Base-by-base conservation (phyloP, 169 alveolate species). In the Ichthyophthirius multifiliis region DNA sequence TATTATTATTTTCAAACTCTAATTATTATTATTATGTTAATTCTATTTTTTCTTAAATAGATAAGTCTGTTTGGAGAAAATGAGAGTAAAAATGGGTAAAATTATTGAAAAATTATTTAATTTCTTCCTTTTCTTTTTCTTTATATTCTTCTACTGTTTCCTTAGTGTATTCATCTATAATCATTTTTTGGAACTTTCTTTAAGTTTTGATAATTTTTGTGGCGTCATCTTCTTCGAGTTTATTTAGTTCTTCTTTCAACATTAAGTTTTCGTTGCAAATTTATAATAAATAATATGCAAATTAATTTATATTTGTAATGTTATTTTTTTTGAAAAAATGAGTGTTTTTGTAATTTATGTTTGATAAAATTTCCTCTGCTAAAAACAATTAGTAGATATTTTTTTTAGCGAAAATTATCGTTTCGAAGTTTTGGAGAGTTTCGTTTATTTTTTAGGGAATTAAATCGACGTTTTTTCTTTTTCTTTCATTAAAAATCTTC, bases 91-190 rank as follows among this genome's bases (percentile, higher is more conserved):
- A 89, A 48, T 91, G 83, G 62, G 75, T 80, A 67, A 87, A 91
- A 16, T 86, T 71, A 12, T 92, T 92, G 86, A 91, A 91, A 13
- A 82, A 80, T 71, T 83, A 79, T 46, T 88, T 67, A 34, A 88
- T 88, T 76, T 83, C 90, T 31, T 65, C 32, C 35, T 65, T 43
- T 83, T 85, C 92, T 71, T 83, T 74, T 41, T 85, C 83, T 84
- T 91, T 76, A 37, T 90, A 89, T 37, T 77, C 74, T 37, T 83
- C 81, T 65, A 80, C 86, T 39, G 86, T 82, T 55, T 87, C 82
- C 32, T 83, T 81, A 16, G 81, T 86, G 32, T 88, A 83, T 67
- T 80, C 79, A 31, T 85, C 94, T 2, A 88, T 94, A 39, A 91
- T 89, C 63, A 90, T 65, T 47, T 85, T 80, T 65, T 87, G 82